phyloP scores from a whole-genome alignment of 495 filamentous ascomycete genomes.

The Podospora anserina region DNA sequence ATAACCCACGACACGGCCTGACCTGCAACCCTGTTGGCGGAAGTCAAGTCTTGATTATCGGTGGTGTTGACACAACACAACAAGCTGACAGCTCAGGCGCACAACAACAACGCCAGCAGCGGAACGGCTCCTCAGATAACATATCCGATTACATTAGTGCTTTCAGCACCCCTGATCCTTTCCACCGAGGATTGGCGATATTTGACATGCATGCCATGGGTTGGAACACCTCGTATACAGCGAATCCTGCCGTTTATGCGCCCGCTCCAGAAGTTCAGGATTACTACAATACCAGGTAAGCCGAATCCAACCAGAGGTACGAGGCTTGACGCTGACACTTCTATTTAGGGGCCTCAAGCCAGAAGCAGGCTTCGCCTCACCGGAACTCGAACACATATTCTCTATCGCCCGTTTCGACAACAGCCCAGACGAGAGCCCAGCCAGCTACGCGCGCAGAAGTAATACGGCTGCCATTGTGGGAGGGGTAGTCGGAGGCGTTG shows the following conservation, averaged over 20 bases:
- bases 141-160: conserved; percentile 8
- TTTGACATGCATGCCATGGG: conserved; percentile 6
- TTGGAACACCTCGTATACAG: conserved; percentile 14
- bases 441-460: background rate
- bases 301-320: background rate
- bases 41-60: conserved; percentile 27
- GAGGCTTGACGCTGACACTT: background rate
- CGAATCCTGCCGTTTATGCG: conserved; percentile 11
- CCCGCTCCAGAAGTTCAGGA: conserved; percentile 12
- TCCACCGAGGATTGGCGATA: conserved; percentile 18
- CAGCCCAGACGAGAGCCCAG: background rate
- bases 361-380: conserved; percentile 10
- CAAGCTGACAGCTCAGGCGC: conserved; percentile 1
- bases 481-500: conserved; percentile 22
- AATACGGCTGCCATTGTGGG: conserved; percentile 18
- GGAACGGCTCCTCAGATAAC: background rate
- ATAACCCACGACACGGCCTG: conserved; percentile 22
- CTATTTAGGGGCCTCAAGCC: conserved; percentile 16
- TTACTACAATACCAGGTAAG: conserved; percentile 25
- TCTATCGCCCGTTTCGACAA: conserved; percentile 8
- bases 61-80: conserved; percentile 25
- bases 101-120: conserved; percentile 3
- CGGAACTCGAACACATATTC: conserved; percentile 14
- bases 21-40: conserved; percentile 26
- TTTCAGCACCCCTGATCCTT: conserved; percentile 26